phyloP scores from a whole-genome alignment of 768 basidiomycete species.

The Kwoniella dejecticola region DNA sequence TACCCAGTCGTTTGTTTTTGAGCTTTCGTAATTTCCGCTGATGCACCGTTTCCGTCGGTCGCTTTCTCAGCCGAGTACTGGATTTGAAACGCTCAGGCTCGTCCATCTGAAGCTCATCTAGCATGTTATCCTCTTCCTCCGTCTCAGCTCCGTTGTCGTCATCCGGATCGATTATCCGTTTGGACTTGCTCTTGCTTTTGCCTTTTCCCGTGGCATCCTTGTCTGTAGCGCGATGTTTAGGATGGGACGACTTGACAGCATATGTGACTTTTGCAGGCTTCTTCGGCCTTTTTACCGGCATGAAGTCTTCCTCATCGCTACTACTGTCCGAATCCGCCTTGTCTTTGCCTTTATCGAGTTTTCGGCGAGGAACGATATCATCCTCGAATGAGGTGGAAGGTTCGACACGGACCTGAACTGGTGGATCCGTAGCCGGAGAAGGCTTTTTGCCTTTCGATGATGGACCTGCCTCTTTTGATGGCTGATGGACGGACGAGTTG shows the following conservation, averaged over 20 bases:
- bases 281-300: background rate
- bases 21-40: constrained; percentile 38
- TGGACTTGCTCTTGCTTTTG: constrained; percentile 2
- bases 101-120: constrained; percentile 48
- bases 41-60: constrained; percentile 25
- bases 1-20: constrained; percentile 27
- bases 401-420: too few species aligned
- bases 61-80: constrained; percentile 28
- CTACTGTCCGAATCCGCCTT: background rate
- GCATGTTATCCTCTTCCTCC: constrained; percentile 35
- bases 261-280: background rate
- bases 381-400: too few species aligned
- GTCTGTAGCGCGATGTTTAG: background rate
- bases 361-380: background rate
- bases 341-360: constrained; percentile 3
- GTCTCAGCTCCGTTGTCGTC: constrained; percentile 25
- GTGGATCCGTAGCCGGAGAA: too few species aligned
- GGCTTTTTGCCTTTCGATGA: too few species aligned
- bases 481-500: too few species aligned
- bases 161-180: constrained; percentile 36
- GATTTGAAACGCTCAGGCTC: constrained; percentile 48
- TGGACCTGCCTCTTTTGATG: too few species aligned
- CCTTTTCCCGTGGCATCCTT: constrained; percentile 2
- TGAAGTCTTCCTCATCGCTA: background rate
- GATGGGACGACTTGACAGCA: background rate